Conservation (phyloP, 331 rosid genomes). For the Ulmus americana region DNA sequence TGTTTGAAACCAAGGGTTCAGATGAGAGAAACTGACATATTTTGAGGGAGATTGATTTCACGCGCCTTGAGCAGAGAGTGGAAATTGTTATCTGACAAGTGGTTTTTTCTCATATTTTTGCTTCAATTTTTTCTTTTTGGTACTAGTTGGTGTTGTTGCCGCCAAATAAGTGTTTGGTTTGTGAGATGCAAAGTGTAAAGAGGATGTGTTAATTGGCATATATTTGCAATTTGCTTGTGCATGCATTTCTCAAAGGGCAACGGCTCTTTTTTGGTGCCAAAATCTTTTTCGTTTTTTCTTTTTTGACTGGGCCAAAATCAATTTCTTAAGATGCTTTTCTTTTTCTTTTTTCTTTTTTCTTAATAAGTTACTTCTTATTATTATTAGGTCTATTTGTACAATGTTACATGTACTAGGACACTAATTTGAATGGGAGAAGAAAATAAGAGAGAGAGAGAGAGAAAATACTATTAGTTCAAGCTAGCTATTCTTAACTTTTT, state of each 20-base stretch:
- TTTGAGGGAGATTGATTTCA: neutral
- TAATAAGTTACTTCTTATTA: neutral
- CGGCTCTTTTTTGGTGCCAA: constrained; percentile 32
- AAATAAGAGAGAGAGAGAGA: no score
- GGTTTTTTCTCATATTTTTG: constrained; percentile 4
- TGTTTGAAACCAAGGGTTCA: neutral
- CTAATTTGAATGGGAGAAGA: no score
- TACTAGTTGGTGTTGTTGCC: constrained; percentile 48
- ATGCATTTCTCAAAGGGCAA: constrained; percentile 19
- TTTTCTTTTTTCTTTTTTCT: neutral
- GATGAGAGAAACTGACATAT: neutral
- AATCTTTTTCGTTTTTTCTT: neutral
- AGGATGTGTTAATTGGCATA: neutral
- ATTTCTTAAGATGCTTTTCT: neutral
- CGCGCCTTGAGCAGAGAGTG: constrained; percentile 25
- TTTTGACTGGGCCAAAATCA: no score
- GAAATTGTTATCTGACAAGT: neutral
- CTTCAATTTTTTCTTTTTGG: constrained; percentile 5
- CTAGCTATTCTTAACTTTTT: no score
- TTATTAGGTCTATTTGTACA: no score
- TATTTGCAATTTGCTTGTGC: neutral
- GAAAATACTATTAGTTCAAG: no score
- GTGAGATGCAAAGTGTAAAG: neutral
- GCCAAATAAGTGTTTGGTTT: constrained; percentile 52
- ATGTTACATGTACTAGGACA: no score